Evolutionary conservation across 345 rosid genomes (phyloP).

Genomic region (Capsella bursapastoris): DNA sequence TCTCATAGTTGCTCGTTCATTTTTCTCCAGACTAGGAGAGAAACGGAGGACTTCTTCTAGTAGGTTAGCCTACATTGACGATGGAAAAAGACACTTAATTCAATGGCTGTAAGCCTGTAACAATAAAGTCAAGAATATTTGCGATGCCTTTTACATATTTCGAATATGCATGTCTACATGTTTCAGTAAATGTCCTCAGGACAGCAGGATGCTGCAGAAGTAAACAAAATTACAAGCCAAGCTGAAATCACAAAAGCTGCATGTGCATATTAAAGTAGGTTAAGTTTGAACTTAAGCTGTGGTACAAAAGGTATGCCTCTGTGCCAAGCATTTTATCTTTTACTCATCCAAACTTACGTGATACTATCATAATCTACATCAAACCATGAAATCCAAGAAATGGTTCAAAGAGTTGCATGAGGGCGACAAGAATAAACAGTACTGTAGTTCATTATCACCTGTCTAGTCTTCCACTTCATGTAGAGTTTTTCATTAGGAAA

Average conservation of each 20-base stretch:
- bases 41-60: constrained; percentile 79
- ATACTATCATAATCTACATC: constrained; percentile 10
- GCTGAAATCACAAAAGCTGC: constrained; percentile 22
- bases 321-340: constrained; percentile 9
- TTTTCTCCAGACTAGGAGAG: constrained; percentile 50
- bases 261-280: constrained; percentile 3
- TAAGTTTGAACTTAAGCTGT: constrained; percentile 2
- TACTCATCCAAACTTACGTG: constrained; percentile 16
- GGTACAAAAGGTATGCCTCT: constrained; percentile 2
- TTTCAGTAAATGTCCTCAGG: constrained; percentile 9
- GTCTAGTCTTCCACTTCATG: constrained; percentile 87
- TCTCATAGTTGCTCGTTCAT: constrained; percentile 59
- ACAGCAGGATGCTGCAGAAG: constrained; percentile 15
- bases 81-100: constrained; percentile 20
- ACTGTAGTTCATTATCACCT: constrained; percentile 52
- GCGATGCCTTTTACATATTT: constrained; percentile 4
- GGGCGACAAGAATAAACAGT: constrained; percentile 14
- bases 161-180: constrained; percentile 20
- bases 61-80: constrained; percentile 64
- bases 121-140: constrained; percentile 11
- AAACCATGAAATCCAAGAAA: constrained; percentile 13
- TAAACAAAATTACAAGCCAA: constrained; percentile 11
- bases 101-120: constrained; percentile 23
- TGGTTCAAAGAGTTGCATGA: constrained; percentile 14
- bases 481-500: constrained; percentile 78